phyloP scores from a whole-genome alignment of 208 protist genomes.

The Herpetomonas samuelpessoai region DNA sequence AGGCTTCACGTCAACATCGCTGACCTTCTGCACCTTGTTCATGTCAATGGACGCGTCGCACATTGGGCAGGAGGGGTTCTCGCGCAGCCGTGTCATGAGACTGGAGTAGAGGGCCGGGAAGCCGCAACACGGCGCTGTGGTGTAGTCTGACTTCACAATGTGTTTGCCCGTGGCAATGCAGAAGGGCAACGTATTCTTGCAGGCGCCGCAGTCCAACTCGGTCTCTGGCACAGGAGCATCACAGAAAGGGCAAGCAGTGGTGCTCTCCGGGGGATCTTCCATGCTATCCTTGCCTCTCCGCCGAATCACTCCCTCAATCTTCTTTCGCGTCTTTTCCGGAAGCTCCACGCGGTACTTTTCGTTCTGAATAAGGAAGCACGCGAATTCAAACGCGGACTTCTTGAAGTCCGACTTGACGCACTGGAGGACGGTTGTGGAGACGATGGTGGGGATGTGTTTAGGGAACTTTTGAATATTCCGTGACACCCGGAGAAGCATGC shows the following conservation, averaged over 20 bases:
- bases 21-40: constrained; percentile 65
- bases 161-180: constrained; percentile 95
- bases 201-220: constrained; percentile 93
- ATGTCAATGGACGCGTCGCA: constrained; percentile 79
- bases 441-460: constrained; percentile 92
- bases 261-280: constrained; percentile 69
- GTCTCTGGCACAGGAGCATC: constrained; percentile 78
- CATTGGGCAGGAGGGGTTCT: constrained; percentile 75
- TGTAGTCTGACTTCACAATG: constrained; percentile 88
- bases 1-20: constrained; percentile 61
- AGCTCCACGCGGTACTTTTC: constrained; percentile 93
- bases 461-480: constrained; percentile 95
- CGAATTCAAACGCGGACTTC: constrained; percentile 95
- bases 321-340: constrained; percentile 92
- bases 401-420: constrained; percentile 90
- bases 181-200: constrained; percentile 95
- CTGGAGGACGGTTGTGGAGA: constrained; percentile 96
- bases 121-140: constrained; percentile 85
- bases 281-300: constrained; percentile 82
- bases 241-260: constrained; percentile 94
- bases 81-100: constrained; percentile 65
- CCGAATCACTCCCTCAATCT: constrained; percentile 96
- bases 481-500: constrained; percentile 95
- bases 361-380: constrained; percentile 94
- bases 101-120: constrained; percentile 88